Evolutionary conservation across 129 eudicot genomes (phyloP), one percentile per base, ranked within the genome.

Genomic region (Lactuca saligna): DNA sequence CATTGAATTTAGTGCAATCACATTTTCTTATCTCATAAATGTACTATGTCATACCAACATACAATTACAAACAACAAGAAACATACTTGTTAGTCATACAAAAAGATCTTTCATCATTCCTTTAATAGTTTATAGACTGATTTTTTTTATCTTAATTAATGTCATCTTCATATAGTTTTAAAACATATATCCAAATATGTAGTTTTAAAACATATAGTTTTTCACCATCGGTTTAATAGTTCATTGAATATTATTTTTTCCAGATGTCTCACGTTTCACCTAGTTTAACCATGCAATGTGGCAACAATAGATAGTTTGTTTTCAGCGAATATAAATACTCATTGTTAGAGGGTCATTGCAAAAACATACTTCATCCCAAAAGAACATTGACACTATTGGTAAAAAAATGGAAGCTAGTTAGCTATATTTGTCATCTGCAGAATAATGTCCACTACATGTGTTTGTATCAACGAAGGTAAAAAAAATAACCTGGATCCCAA

Each of bases 111-210:
- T 12, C 33, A 46, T 5, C 4, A 7, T 8, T 0, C 3, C 7
- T 46, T 46, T 8, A 46, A 46, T 6, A 46, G 13, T 10, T 8
- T 3, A 6, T 46, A 8, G 7, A 46, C 1, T 46, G 53, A n/a
- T 46, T 8, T 46, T 8, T 5, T 11, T 71, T 80, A 88, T 90
- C 95, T 88, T 72, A 35, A 88, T 91, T 4, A 37, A 68, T 75
- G 80, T 49, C 29, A 25, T 25, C 29, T 63, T 76, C 17, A 88
- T 62, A 60, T 76, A 80, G 51, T 84, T 77, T 7, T 85, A 84
- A 78, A 85, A 91, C 56, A 88, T 82, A 75, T 77, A 88, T 15
- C 95, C 95, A 56, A 90, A 88, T 11, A 56, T 82, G 61, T 84
- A 88, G 70, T 69, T 75, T 77, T 78, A 75, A 32, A 88, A 84